phyloP scores from a whole-genome alignment of 1,284 basidiomycete species.

The Trichosporon ovoides region DNA sequence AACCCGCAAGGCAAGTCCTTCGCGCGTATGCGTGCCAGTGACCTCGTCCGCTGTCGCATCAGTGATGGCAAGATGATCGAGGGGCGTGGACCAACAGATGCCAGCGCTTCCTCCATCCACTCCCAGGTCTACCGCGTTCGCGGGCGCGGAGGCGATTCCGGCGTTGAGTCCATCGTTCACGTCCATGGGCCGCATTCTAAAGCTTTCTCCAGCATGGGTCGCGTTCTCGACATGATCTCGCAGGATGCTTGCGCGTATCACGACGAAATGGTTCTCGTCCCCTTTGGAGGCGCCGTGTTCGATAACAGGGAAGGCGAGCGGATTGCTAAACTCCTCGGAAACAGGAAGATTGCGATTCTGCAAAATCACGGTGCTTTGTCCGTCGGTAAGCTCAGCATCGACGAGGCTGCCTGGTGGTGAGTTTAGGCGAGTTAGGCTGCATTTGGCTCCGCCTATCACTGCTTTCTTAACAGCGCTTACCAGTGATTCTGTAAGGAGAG shows the following conservation, averaged over 20 bases:
- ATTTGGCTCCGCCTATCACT: no score
- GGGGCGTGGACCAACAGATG: constrained; percentile 33
- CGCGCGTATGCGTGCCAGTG: constrained; percentile 33
- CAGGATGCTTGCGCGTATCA: constrained; percentile 43
- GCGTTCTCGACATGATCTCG: constrained; percentile 40
- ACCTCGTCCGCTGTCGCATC: constrained; percentile 32
- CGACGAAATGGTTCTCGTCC: constrained; percentile 35
- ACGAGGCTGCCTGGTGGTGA: constrained; percentile 46
- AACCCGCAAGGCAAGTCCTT: constrained; percentile 41
- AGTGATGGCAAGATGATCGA: constrained; percentile 33
- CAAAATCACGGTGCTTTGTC: constrained; percentile 41
- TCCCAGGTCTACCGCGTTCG: constrained; percentile 32
- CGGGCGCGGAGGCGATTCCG: constrained; percentile 30
- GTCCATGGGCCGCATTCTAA: constrained; percentile 43
- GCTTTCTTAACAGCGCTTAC: no score
- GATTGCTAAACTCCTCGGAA: constrained; percentile 29
- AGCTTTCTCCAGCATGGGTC: constrained; percentile 32
- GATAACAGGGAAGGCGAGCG: constrained; percentile 38
- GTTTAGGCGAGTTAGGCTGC: no score
- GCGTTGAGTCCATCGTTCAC: constrained; percentile 39
- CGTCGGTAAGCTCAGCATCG: constrained; percentile 36
- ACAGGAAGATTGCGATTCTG: constrained; percentile 36
- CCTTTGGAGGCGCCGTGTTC: constrained; percentile 43
- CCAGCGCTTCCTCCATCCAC: constrained; percentile 37
- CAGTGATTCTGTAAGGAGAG: no score